phyloP scores from a whole-genome alignment of 495 filamentous ascomycete species.

The Saxispiralis lemnorum region DNA sequence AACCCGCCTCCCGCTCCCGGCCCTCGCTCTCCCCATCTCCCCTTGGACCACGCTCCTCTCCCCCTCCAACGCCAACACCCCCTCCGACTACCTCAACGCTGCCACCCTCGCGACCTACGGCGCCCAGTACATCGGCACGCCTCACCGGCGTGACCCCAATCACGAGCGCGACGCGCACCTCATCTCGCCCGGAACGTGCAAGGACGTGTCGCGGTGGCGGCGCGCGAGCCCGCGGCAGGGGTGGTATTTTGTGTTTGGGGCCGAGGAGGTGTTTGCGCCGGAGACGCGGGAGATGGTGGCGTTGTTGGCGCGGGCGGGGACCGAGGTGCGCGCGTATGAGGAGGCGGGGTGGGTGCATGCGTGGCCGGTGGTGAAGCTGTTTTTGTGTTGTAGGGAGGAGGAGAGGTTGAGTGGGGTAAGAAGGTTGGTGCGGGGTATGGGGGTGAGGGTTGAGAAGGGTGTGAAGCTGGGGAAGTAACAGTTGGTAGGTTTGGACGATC shows the following conservation, averaged over 20 bases:
- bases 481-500: too few relatives aligned
- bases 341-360: conserved; percentile 53
- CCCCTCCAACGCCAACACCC: conserved; percentile 35
- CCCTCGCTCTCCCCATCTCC: conserved; percentile 41
- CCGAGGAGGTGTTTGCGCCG: conserved; percentile 52
- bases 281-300: conserved; percentile 38
- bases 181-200: conserved; percentile 50
- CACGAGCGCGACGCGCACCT: conserved; percentile 28
- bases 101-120: conserved; percentile 43
- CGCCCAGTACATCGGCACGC: conserved; percentile 40
- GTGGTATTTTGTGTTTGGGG: conserved; percentile 45
- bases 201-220: conserved; percentile 43
- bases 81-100: conserved; percentile 43
- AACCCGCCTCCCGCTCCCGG: conserved; percentile 28
- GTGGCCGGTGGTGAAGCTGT: conserved; percentile 59
- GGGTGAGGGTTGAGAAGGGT: neutral
- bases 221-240: conserved; percentile 40
- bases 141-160: conserved; percentile 18
- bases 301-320: conserved; percentile 30
- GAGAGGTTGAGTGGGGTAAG: conserved; percentile 40
- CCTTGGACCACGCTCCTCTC: conserved; percentile 42
- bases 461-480: too few relatives aligned
- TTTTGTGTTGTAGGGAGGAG: conserved; percentile 38
- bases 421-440: conserved; percentile 29
- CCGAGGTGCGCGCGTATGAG: conserved; percentile 30